Evolutionary conservation across 148 eudicot species (phyloP), one percentile per base, ranked within the genome.

Genomic region (Arctostaphylos glauca): DNA sequence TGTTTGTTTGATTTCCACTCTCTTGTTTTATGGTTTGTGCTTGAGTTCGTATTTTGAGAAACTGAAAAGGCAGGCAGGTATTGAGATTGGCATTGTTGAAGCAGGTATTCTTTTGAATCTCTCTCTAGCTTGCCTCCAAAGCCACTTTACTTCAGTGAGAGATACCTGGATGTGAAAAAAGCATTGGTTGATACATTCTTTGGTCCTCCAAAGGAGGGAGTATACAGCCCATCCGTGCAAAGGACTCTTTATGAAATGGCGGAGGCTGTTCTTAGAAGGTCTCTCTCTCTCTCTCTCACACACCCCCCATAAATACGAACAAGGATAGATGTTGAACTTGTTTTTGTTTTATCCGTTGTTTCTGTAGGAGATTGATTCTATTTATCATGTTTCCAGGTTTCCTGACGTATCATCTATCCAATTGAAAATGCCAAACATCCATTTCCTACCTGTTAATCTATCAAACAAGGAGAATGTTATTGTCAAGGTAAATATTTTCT

Each of bases 221-320:
- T 94, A 5, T 94, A 94, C 89, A 96, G 99, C 86, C 96, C 99
- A 78, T 96, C 99, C 81, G 98, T 96, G 68, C 99, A 96, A 81
- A 90, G 94, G 84, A 96, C 99, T 38, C 98, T 96, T 8, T 94
- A 91, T 91, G 87, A 90, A 81, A 94, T 96, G 92, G 99, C 90
- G 38, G 90, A 90, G 85, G 97, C 91, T 80, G 93, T 94, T 85
- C 98, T 96, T 86, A 90, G 82, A 83, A 92, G 93, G 99, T 94
- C 67, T 71, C 70, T 86, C 80, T 83, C 83, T 67, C 77, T 25
- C 82, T 54, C 80, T 66, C 84, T 50, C 3, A n/a, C 9, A 6
- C 50, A n/a, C 74, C 10, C 75, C 44, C 44, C 16, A 7, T 60
- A 2, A 41, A 23, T 8, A 10, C 50, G 10, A 38, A 12, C 19